These are phyloP conservation scores for Hyaloperonospora brassicae DNA, from an alignment of 352 stramenopile species.

Conservation along the genomic window DNA sequence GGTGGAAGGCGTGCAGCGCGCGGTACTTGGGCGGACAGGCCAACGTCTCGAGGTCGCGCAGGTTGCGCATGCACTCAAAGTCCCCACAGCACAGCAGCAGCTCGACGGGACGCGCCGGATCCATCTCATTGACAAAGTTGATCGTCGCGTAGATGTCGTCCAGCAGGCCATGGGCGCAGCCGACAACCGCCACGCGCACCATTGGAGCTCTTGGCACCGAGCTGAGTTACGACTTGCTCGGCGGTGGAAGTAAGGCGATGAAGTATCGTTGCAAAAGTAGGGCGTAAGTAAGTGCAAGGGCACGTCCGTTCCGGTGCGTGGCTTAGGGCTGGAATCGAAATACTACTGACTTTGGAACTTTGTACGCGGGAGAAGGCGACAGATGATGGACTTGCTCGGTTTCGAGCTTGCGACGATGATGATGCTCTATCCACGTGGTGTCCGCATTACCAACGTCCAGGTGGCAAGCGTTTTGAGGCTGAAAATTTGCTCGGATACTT, in stretches of 20 bases:
- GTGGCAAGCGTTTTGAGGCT: slow-evolving; percentile 7
- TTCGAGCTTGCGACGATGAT: no score
- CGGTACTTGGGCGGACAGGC: slow-evolving; percentile 95
- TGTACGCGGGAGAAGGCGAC: no score
- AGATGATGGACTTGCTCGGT: no score
- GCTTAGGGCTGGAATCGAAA: no score
- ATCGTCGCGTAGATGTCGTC: slow-evolving; percentile 96
- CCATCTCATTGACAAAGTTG: slow-evolving; percentile 84
- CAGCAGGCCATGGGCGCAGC: slow-evolving; percentile 97
- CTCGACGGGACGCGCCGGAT: slow-evolving; percentile 78
- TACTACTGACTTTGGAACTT: not conserved
- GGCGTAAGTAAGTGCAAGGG: not conserved
- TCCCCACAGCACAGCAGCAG: slow-evolving; percentile 97
- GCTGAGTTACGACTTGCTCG: not conserved
- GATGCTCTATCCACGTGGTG: slow-evolving; percentile 1
- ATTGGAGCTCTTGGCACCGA: slow-evolving; percentile 9
- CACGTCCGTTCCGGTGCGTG: no score
- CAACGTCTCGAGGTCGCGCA: slow-evolving; percentile 90
- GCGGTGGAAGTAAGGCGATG: slow-evolving; percentile 4
- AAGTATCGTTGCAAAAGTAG: slow-evolving; percentile 2
- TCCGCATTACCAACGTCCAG: slow-evolving; percentile 6
- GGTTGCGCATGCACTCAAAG: slow-evolving; percentile 97
- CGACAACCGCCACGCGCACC: slow-evolving; percentile 91
- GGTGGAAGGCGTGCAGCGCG: slow-evolving; percentile 87
- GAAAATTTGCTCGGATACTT: slow-evolving; percentile 14